These are phyloP conservation scores for Plantago elongata DNA, from an alignment of 257 asterid genomes.

Conservation along the genomic window DNA sequence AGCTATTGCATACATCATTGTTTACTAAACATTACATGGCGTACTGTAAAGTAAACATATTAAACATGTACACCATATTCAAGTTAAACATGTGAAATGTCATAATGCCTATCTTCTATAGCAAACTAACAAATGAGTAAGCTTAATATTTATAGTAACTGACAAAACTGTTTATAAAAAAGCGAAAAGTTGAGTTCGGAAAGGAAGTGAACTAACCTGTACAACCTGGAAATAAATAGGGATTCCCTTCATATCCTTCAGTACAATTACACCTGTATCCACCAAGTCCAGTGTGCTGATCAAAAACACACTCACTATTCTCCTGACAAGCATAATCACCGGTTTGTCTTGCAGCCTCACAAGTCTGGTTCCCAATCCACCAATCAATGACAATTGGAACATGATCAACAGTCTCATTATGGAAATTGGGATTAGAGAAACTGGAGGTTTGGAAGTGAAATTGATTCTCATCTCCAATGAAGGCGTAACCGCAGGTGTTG, in stretches of 20 bases:
- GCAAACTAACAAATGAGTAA: too few relatives aligned
- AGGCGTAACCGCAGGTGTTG: conserved; percentile 24
- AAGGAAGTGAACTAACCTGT: conserved; percentile 14
- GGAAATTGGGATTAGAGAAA: neutral
- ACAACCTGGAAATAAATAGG: conserved; percentile 30
- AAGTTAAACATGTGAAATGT: too few relatives aligned
- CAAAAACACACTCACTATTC: conserved; percentile 20
- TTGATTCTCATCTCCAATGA: conserved; percentile 11
- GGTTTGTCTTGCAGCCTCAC: conserved; percentile 2
- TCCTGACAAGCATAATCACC: conserved; percentile 20
- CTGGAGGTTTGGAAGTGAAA: conserved; percentile 4
- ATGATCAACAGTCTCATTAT: conserved; percentile 1
- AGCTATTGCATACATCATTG: too few relatives aligned
- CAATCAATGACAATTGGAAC: conserved; percentile 29
- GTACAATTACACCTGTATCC: conserved; percentile 31
- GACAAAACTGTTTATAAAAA: too few relatives aligned
- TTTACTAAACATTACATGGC: too few relatives aligned
- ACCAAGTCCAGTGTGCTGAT: conserved; percentile 20
- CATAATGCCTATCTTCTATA: too few relatives aligned
- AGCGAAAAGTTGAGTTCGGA: too few relatives aligned
- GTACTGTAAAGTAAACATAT: too few relatives aligned
- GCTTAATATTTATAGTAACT: too few relatives aligned
- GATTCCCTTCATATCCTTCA: conserved; percentile 33
- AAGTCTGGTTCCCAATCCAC: conserved; percentile 21
- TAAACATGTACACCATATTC: too few relatives aligned